A percentile compares a stretch with the other conserved stretches of the same genome.
Conservation (phyloP, 768 basidiomycete genomes). For the Lactarius akahatsu region DNA sequence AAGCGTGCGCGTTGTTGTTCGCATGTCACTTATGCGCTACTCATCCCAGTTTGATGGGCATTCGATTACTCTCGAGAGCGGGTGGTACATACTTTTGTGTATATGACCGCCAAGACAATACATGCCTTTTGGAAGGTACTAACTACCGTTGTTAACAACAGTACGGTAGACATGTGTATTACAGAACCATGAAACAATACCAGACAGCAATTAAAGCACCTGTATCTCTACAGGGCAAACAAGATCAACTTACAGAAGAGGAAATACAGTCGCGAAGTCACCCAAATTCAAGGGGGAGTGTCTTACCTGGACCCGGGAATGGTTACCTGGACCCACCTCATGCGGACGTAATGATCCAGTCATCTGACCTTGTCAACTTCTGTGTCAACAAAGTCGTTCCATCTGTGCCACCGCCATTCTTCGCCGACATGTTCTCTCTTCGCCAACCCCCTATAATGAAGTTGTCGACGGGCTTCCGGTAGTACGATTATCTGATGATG, state of each 20-base stretch:
- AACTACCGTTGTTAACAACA: not conserved
- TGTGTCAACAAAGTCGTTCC: constrained; percentile 34
- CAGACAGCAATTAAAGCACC: not conserved
- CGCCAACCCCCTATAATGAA: constrained; percentile 22
- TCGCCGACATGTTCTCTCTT: constrained; percentile 34
- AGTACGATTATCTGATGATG: constrained; percentile 14
- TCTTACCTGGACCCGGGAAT: not conserved
- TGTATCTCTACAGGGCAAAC: not conserved
- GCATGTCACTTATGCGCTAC: not conserved
- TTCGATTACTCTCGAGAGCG: constrained; percentile 80
- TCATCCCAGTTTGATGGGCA: constrained; percentile 65
- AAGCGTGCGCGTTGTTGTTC: not conserved
- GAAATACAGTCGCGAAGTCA: not conserved
- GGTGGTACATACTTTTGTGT: constrained; percentile 56
- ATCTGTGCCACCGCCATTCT: constrained; percentile 35
- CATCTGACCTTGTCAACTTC: constrained; percentile 33
- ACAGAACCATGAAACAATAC: not conserved
- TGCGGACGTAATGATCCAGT: constrained; percentile 31
- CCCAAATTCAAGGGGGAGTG: not conserved
- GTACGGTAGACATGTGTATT: not conserved
- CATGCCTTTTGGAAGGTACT: not conserved
- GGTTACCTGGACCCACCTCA: not conserved
- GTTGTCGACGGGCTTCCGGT: constrained; percentile 15
- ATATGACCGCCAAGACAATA: not conserved
- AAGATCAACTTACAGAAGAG: not conserved